Conservation (phyloP, 495 filamentous ascomycete genomes). For the Podospora comata region DNA sequence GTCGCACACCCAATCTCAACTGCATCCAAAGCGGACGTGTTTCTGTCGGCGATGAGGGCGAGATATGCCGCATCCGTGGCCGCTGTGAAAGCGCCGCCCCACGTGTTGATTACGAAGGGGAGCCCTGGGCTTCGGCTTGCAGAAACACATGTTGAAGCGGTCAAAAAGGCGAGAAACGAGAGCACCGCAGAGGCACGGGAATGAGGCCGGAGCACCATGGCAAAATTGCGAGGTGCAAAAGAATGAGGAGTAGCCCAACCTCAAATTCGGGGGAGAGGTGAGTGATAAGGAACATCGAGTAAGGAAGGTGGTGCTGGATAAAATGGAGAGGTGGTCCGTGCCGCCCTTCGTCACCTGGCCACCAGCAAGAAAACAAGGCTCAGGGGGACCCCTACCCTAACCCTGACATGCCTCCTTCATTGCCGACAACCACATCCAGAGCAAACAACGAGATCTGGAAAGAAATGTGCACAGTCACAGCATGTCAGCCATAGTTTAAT, state of each 20-base stretch:
- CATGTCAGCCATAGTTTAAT: too few species aligned
- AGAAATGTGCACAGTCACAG: too few species aligned
- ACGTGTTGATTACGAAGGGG: constrained; percentile 47
- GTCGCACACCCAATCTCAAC: constrained; percentile 43
- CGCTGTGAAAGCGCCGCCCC: constrained; percentile 45
- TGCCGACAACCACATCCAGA: too few species aligned
- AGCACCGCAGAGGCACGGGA: not conserved
- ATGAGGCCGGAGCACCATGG: not conserved
- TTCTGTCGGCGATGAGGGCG: constrained; percentile 22
- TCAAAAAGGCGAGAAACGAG: not conserved
- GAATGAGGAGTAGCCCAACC: not conserved
- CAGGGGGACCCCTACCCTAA: not conserved
- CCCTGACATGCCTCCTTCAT: not conserved
- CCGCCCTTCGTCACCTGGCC: not conserved
- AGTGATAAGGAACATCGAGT: not conserved
- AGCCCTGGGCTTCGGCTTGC: constrained; percentile 26
- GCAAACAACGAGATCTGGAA: too few species aligned
- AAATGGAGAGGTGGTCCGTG: not conserved
- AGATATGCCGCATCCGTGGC: constrained; percentile 49
- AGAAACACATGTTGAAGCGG: not conserved
- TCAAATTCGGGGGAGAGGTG: not conserved
- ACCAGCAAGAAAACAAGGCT: not conserved
- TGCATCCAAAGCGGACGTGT: constrained; percentile 41
- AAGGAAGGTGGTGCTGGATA: not conserved
- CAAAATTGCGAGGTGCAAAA: not conserved